Conservation (phyloP, 2,329 filamentous ascomycete species). For the Aspergillus pseudonomiae region DNA sequence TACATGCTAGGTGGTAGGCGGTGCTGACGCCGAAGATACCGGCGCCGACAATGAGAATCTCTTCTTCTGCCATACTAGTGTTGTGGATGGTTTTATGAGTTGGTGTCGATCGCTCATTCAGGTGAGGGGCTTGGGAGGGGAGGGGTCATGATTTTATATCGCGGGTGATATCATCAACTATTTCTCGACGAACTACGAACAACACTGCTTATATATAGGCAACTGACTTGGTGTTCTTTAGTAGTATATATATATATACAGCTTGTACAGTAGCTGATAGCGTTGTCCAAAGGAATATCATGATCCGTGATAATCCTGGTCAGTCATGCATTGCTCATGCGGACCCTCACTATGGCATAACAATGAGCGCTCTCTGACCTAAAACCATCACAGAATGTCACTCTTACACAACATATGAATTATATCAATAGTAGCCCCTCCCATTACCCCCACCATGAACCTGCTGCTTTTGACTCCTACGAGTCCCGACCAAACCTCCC, state of each 20-base stretch:
- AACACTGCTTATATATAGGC: neutral
- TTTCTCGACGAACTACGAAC: neutral
- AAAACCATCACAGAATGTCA: neutral
- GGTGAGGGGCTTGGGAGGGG: neutral
- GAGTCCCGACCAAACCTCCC: no score
- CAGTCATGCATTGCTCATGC: neutral
- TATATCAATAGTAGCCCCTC: neutral
- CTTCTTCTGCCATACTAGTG: slow-evolving; percentile 16
- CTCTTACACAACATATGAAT: neutral
- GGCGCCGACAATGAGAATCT: slow-evolving; percentile 62
- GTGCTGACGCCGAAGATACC: slow-evolving; percentile 69
- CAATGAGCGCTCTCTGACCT: neutral
- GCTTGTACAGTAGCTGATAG: no score
- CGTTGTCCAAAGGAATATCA: neutral
- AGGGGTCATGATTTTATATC: neutral
- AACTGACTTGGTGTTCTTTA: neutral
- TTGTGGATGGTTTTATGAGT: neutral
- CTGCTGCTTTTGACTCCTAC: neutral
- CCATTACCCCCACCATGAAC: neutral
- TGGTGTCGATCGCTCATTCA: neutral
- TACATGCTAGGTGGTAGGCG: slow-evolving; percentile 63
- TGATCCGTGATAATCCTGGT: no score
- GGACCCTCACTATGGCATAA: neutral
- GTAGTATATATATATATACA: neutral
- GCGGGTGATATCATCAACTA: neutral